phyloP scores from a whole-genome alignment of 1,284 basidiomycete species.

The Limonomyces culmigenus region DNA sequence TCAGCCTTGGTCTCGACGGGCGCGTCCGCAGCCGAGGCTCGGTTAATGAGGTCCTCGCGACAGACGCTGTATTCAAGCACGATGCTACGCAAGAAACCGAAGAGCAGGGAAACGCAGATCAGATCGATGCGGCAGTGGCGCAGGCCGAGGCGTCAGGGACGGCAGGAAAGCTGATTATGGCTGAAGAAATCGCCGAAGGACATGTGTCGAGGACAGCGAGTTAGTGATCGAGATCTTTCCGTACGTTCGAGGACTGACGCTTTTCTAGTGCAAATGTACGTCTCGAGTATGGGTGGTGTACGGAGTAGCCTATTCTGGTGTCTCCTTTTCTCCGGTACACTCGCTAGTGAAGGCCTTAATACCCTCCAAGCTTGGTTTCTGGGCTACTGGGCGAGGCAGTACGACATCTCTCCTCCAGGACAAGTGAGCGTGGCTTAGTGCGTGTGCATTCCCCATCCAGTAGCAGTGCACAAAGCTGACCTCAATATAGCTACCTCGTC shows the following conservation, averaged over 20 bases:
- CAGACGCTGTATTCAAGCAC: conserved; percentile 23
- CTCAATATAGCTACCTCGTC: conserved; percentile 20
- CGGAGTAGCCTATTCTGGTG: conserved; percentile 16
- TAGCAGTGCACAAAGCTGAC: neutral
- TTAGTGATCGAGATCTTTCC: neutral
- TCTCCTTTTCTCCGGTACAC: conserved; percentile 10
- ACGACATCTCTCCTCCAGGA: conserved; percentile 14
- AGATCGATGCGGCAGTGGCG: conserved; percentile 14
- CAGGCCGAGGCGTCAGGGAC: conserved; percentile 7
- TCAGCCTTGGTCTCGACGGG: conserved; percentile 38
- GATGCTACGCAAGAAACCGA: conserved; percentile 22
- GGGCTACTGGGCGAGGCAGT: conserved; percentile 26
- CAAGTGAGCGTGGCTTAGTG: conserved; percentile 15
- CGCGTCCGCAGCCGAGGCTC: conserved; percentile 29
- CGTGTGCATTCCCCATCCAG: conserved; percentile 4
- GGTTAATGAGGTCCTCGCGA: conserved; percentile 23
- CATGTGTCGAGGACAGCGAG: neutral
- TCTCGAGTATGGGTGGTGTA: conserved; percentile 15
- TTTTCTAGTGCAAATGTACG: conserved; percentile 8
- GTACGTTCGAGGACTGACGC: neutral
- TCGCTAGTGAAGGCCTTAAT: conserved; percentile 8
- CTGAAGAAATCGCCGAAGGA: conserved; percentile 42
- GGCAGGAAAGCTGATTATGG: conserved; percentile 33
- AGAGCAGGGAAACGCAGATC: conserved; percentile 22
- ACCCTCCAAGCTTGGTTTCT: conserved; percentile 25